These are phyloP conservation scores for Trichoderma asperellum DNA, from an alignment of 2,329 filamentous ascomycete genomes.

Conservation along the genomic window DNA sequence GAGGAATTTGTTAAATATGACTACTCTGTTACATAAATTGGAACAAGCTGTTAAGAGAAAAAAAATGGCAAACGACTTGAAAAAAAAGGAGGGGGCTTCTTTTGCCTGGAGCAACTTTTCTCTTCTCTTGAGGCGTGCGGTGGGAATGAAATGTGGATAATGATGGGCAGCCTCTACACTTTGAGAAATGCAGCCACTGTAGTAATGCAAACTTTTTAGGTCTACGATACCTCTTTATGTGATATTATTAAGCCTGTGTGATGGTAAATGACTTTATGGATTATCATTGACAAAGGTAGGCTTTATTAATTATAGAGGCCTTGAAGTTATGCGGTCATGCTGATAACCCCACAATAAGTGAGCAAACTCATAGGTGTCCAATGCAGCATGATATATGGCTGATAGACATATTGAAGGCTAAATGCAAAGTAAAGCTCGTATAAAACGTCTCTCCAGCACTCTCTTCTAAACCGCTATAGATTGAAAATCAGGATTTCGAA, in stretches of 20 bases:
- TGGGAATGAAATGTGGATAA: conserved; percentile 13
- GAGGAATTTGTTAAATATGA: background rate
- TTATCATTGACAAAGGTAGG: too few species aligned
- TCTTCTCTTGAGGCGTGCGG: background rate
- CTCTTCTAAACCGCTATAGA: conserved; percentile 5
- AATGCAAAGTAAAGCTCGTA: background rate
- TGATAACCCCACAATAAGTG: too few species aligned
- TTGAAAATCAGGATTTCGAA: conserved; percentile 33
- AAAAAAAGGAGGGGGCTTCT: background rate
- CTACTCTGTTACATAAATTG: background rate
- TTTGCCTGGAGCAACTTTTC: background rate
- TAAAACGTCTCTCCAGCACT: background rate
- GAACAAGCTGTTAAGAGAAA: background rate
- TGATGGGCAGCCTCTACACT: conserved; percentile 8
- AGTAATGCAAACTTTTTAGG: conserved; percentile 12
- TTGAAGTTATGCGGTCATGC: too few species aligned
- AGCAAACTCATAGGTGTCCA: too few species aligned
- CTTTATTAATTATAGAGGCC: too few species aligned
- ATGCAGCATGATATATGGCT: too few species aligned
- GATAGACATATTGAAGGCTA: background rate
- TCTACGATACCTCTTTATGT: background rate
- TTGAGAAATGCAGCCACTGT: conserved; percentile 16
- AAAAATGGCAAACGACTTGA: background rate
- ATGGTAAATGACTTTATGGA: too few species aligned
- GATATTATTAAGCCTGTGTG: background rate